Percentiles rank a stretch among this genome's conserved stretches.
phyloP scores from a whole-genome alignment of 371 early-diverging fungal species.

The Rhizopus delemar region DNA sequence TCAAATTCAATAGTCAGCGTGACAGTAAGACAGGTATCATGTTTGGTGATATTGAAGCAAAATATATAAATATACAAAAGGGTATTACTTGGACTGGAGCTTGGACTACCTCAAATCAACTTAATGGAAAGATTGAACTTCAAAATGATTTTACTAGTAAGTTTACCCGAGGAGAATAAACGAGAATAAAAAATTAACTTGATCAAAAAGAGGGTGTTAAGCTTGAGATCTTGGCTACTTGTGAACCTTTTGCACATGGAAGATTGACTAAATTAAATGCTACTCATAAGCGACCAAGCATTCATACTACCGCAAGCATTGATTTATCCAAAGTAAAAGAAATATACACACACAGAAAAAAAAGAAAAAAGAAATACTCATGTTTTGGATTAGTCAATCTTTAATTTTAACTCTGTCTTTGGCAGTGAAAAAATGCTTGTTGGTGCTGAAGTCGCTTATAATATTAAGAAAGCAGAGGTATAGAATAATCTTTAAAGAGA shows the following conservation, averaged over 20 bases:
- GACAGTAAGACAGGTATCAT: conserved; percentile 94
- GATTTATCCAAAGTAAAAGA: conserved; percentile 50
- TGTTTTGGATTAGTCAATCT: conserved; percentile 34
- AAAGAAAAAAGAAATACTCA: not conserved
- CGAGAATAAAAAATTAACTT: not conserved
- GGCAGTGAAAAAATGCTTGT: conserved; percentile 83
- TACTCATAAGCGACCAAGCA: conserved; percentile 50
- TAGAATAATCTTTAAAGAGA: too few species aligned
- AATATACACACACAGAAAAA: too few species aligned
- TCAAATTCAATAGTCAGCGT: conserved; percentile 92
- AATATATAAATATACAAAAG: conserved; percentile 90
- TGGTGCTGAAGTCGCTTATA: conserved; percentile 93
- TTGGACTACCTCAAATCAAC: conserved; percentile 92
- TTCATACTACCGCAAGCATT: conserved; percentile 48
- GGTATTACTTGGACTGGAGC: conserved; percentile 93
- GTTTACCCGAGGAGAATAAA: conserved; percentile 4
- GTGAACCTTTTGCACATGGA: conserved; percentile 47
- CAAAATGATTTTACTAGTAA: conserved; percentile 89
- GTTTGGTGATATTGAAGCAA: conserved; percentile 93
- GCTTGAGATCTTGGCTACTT: conserved; percentile 46
- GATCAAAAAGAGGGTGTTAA: conserved; percentile 44
- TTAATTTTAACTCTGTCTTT: conserved; percentile 52
- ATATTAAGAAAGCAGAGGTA: conserved; percentile 51
- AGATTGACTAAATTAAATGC: conserved; percentile 49
- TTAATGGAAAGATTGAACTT: conserved; percentile 91